phyloP scores from a whole-genome alignment of 2,329 filamentous ascomycete species.

The Leptographium procerum region DNA sequence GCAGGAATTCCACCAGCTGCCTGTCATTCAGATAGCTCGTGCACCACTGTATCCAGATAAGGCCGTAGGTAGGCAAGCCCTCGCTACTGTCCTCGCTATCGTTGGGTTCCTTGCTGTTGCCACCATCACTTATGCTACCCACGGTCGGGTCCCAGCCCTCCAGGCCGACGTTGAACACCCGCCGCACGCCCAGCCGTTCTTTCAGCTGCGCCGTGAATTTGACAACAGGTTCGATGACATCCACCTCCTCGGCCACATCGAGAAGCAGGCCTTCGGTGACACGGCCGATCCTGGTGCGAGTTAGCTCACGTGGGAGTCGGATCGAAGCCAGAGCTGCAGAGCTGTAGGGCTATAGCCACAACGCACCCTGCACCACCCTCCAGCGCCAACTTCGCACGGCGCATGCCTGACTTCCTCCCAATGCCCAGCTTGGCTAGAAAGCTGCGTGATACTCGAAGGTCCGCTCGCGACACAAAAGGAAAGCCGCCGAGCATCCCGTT shows the following conservation, averaged over 20 bases:
- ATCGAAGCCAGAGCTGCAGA: neutral
- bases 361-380: constrained; percentile 32
- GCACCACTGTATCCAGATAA: constrained; percentile 91
- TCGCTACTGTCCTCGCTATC: constrained; percentile 16
- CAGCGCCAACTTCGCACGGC: constrained; percentile 18
- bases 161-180: constrained; percentile 61
- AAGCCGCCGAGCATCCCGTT: constrained; percentile 74
- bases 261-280: constrained; percentile 70
- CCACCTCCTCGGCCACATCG: constrained; percentile 57
- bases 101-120: neutral
- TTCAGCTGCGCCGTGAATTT: constrained; percentile 62
- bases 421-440: constrained; percentile 60
- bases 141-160: constrained; percentile 52
- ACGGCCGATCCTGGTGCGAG: constrained; percentile 56
- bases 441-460: constrained; percentile 57
- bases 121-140: constrained; percentile 13
- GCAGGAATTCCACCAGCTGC: constrained; percentile 58
- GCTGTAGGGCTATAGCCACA: neutral
- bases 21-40: constrained; percentile 67
- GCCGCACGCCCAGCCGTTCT: constrained; percentile 44
- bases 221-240: constrained; percentile 73
- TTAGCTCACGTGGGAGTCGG: too few relatives aligned
- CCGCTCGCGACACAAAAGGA: constrained; percentile 52
- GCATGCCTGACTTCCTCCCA: constrained; percentile 21
- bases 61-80: constrained; percentile 44